Base-by-base conservation (phyloP, 148 eudicot species). In the Chenopodium quinoa region DNA sequence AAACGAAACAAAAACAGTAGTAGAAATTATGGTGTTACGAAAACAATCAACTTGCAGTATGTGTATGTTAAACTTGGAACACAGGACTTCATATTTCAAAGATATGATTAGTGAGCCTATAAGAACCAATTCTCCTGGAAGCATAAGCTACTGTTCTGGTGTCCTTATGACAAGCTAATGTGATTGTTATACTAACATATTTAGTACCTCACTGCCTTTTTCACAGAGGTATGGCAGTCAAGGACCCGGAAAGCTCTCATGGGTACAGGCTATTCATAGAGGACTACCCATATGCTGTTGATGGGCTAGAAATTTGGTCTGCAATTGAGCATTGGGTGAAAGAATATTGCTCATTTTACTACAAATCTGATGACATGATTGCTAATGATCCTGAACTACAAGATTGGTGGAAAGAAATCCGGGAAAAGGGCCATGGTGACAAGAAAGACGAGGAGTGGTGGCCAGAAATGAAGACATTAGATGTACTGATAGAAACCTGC, bases 211-310 rank as follows among this genome's bases (percentile, higher is more conserved):
- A 47, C 31, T 31, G 23, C 13, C 56, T 11, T 48, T 71, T 71
- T 23, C 79, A 75, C 87, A 95, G 98, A 85, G 99, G 97, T 86
- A 85, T 95, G 91, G 98, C 97, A 16, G 87, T 90, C 34, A 80
- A 93, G 86, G 99, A 93, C 83, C 20, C 90, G 2, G 66, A 83
- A 63, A 85, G 89, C 56, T 90, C 86, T 7, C 87, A 89, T 79
- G 95, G 97, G 2, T 82, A 88, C 52, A 86, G 87, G 32, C 82
- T 95, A 65, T 85, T 92, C 20, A 89, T 95, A 31, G 88, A 92
- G 82, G 99, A 94, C 87, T 94, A 94, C 83, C 98, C 98, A 9
- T 94, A 84, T 73, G 98, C 97, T 50, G 97, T 94, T 13, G 98
- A 94, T 76, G 98, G 93, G 17, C 92, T 94, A 4, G 93, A 93